Evolutionary conservation across 2,329 filamentous ascomycete species (phyloP).

Genomic region (Graphilbum fragrans): DNA sequence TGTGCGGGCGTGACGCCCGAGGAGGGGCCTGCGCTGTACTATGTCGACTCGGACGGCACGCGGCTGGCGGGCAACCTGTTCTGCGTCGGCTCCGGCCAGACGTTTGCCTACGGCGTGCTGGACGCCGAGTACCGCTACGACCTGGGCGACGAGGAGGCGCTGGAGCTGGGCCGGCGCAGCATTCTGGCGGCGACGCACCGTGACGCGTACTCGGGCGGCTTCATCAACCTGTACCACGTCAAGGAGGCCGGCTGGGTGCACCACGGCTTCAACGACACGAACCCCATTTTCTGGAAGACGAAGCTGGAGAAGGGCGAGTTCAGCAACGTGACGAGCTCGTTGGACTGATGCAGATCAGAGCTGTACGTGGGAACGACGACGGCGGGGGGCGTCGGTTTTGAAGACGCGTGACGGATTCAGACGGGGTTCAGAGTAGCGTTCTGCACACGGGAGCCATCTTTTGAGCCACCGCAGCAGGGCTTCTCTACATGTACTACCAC

Average conservation of each 20-base stretch:
- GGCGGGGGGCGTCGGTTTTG: no score
- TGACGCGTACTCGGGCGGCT: slow-evolving; percentile 97
- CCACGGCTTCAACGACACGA: slow-evolving; percentile 96
- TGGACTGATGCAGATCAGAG: slow-evolving; percentile 36
- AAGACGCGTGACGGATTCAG: no score
- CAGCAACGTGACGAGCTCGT: slow-evolving; percentile 75
- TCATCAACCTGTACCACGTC: slow-evolving; percentile 97
- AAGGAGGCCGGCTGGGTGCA: slow-evolving; percentile 99
- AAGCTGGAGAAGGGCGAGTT: slow-evolving; percentile 99
- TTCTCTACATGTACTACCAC: no score
- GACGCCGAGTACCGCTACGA: slow-evolving; percentile 94
- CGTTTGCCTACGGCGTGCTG: slow-evolving; percentile 95
- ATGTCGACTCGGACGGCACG: slow-evolving; percentile 96
- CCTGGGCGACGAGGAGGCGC: slow-evolving; percentile 71
- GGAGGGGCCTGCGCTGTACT: slow-evolving; percentile 96
- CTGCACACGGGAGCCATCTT: no score
- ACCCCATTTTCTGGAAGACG: slow-evolving; percentile 99
- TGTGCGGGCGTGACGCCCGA: slow-evolving; percentile 91
- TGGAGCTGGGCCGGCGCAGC: slow-evolving; percentile 81
- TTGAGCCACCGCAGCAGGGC: no score
- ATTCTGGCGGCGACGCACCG: slow-evolving; percentile 94
- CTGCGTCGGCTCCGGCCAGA: slow-evolving; percentile 96
- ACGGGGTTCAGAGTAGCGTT: no score
- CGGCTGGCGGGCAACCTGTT: slow-evolving; percentile 88
- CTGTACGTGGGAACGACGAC: background rate